phyloP scores from a whole-genome alignment of 2,329 filamentous ascomycete genomes.

The Nigrograna mackinnonii region DNA sequence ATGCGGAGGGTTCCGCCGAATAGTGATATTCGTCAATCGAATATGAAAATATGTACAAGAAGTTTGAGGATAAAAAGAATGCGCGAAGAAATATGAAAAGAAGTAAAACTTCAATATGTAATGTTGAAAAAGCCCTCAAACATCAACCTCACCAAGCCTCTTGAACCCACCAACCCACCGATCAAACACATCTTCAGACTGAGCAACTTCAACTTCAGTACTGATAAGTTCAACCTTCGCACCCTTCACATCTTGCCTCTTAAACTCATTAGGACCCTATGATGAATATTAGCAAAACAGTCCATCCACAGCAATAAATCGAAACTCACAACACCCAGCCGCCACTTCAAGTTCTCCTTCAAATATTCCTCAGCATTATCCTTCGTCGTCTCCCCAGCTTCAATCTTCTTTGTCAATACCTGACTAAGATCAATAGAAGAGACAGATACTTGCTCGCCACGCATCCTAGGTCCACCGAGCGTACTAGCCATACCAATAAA shows the following conservation, averaged over 20 bases:
- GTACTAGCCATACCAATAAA: conserved; percentile 2
- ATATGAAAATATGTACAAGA: no score
- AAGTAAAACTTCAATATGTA: not conserved
- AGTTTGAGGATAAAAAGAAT: no score
- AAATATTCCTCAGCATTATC: conserved; percentile 4
- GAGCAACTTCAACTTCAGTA: conserved; percentile 15
- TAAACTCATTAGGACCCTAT: conserved; percentile 8
- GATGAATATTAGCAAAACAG: not conserved
- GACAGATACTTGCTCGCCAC: not conserved
- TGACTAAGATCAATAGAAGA: not conserved
- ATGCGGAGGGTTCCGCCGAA: not conserved
- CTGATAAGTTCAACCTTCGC: conserved; percentile 14
- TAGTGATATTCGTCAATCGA: not conserved
- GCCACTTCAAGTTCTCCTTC: conserved; percentile 3
- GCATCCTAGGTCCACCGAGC: conserved; percentile 1
- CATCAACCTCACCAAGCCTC: conserved; percentile 12
- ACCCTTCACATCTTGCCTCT: conserved; percentile 9
- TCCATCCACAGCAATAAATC: no score
- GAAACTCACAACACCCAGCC: conserved; percentile 1
- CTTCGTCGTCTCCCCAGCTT: not conserved
- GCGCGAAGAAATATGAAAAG: no score
- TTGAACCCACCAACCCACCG: conserved; percentile 16
- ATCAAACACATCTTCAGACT: conserved; percentile 18
- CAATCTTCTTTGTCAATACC: conserved; percentile 1
- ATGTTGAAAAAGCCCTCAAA: not conserved